Percentiles rank a stretch among this genome's conserved stretches.
Conservation (phyloP, 441 rosid genomes). For the Gossypium lobatum region DNA sequence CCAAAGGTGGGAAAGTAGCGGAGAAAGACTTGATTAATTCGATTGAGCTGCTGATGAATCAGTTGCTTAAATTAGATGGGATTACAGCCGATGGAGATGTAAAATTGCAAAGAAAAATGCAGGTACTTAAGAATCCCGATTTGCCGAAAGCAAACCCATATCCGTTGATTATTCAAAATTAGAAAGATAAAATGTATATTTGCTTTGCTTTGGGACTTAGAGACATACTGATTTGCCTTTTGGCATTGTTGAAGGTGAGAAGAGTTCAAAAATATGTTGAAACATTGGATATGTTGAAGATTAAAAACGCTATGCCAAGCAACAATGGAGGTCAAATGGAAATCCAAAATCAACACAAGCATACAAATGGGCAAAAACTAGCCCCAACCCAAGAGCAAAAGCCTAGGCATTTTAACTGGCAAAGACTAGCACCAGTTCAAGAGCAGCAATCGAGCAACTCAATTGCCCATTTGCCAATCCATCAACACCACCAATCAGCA, state of each 20-base stretch:
- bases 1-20: slow-evolving; percentile 69
- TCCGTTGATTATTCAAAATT: background rate
- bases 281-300: slow-evolving; percentile 72
- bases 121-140: slow-evolving; percentile 36
- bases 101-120: slow-evolving; percentile 87
- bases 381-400: slow-evolving; percentile 44
- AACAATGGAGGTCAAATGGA: slow-evolving; percentile 36
- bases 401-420: slow-evolving; percentile 30
- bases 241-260: slow-evolving; percentile 44
- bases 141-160: background rate
- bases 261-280: slow-evolving; percentile 94
- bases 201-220: background rate
- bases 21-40: slow-evolving; percentile 62
- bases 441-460: slow-evolving; percentile 39
- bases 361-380: slow-evolving; percentile 39
- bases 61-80: slow-evolving; percentile 78
- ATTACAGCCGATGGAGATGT: slow-evolving; percentile 81
- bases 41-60: slow-evolving; percentile 83
- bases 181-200: background rate
- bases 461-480: slow-evolving; percentile 26
- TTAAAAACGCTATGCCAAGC: slow-evolving; percentile 55
- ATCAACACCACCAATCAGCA: slow-evolving; percentile 31
- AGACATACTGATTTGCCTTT: background rate
- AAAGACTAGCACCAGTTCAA: slow-evolving; percentile 24
- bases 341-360: slow-evolving; percentile 28